Percentiles rank a stretch among this genome's conserved stretches.
These are phyloP conservation scores for Ramaria sp. DNA, from an alignment of 768 basidiomycete genomes.

Conservation along the genomic window DNA sequence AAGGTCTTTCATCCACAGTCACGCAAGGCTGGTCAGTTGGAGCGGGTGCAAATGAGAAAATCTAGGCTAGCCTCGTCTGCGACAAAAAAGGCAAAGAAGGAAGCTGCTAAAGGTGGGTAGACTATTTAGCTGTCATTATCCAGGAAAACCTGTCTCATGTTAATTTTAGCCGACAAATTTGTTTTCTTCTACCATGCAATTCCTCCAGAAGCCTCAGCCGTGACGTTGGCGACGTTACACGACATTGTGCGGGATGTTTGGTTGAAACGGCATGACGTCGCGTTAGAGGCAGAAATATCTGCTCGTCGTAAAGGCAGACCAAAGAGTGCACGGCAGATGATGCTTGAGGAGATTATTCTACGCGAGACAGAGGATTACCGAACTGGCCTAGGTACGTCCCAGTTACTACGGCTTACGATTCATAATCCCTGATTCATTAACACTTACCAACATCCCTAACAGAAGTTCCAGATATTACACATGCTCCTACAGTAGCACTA, in stretches of 20 bases:
- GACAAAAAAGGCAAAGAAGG: slow-evolving; percentile 46
- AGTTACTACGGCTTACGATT: not conserved
- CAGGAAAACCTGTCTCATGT: slow-evolving; percentile 6
- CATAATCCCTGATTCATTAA: not conserved
- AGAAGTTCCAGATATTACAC: slow-evolving; percentile 78
- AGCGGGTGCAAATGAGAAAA: slow-evolving; percentile 57
- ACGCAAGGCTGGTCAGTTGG: slow-evolving; percentile 69
- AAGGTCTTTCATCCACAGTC: slow-evolving; percentile 79
- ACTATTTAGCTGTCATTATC: not conserved
- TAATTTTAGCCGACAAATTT: slow-evolving; percentile 49
- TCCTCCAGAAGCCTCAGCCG: slow-evolving; percentile 41
- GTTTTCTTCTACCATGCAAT: slow-evolving; percentile 68
- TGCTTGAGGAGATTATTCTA: slow-evolving; percentile 59
- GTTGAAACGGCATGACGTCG: slow-evolving; percentile 61
- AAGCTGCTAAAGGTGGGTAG: slow-evolving; percentile 38
- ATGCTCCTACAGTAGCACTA: slow-evolving; percentile 53
- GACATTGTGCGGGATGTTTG: slow-evolving; percentile 52
- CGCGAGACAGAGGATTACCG: slow-evolving; percentile 64
- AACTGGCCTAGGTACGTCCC: slow-evolving; percentile 62
- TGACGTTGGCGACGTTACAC: slow-evolving; percentile 60
- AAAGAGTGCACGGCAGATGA: slow-evolving; percentile 54
- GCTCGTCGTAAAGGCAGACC: slow-evolving; percentile 64
- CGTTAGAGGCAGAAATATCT: slow-evolving; percentile 48
- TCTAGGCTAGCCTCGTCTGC: slow-evolving; percentile 48
- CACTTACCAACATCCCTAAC: not conserved